phyloP scores from a whole-genome alignment of 768 basidiomycete genomes.

The Lactarius pseudohatsudake region DNA sequence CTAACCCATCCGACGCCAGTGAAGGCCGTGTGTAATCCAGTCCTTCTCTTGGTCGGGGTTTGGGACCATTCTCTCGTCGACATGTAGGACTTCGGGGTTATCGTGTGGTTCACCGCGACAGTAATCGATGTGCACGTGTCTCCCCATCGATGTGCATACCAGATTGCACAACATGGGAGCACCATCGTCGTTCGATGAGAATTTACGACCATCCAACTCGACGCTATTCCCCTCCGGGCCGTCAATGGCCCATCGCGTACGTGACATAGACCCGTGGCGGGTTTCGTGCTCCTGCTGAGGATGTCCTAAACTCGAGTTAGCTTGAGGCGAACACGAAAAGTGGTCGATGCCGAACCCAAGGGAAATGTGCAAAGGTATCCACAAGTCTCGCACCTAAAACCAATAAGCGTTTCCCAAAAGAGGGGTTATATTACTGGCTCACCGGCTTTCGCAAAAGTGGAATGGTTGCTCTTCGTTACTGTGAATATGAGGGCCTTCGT shows the following conservation, averaged over 20 bases:
- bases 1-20: constrained; percentile 47
- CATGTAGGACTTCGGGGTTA: constrained; percentile 47
- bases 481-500: constrained; percentile 51
- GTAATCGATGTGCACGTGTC: constrained; percentile 57
- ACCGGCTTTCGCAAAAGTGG: constrained; percentile 56
- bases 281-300: constrained; percentile 61
- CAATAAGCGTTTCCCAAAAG: neutral
- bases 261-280: constrained; percentile 60
- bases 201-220: constrained; percentile 56
- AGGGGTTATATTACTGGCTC: constrained; percentile 12
- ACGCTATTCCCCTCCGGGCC: constrained; percentile 49
- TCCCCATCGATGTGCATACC: constrained; percentile 51
- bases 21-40: constrained; percentile 50
- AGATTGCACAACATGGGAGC: constrained; percentile 64
- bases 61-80: constrained; percentile 44
- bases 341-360: constrained; percentile 39
- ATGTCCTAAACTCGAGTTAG: constrained; percentile 42
- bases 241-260: constrained; percentile 55
- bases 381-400: constrained; percentile 49
- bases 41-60: constrained; percentile 51
- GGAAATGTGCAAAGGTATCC: constrained; percentile 59
- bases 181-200: constrained; percentile 52
- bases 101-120: constrained; percentile 49
- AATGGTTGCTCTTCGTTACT: constrained; percentile 44
- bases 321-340: neutral